Evolutionary conservation across 2,329 filamentous ascomycete genomes (phyloP).

Genomic region (Laburnicola sp.): DNA sequence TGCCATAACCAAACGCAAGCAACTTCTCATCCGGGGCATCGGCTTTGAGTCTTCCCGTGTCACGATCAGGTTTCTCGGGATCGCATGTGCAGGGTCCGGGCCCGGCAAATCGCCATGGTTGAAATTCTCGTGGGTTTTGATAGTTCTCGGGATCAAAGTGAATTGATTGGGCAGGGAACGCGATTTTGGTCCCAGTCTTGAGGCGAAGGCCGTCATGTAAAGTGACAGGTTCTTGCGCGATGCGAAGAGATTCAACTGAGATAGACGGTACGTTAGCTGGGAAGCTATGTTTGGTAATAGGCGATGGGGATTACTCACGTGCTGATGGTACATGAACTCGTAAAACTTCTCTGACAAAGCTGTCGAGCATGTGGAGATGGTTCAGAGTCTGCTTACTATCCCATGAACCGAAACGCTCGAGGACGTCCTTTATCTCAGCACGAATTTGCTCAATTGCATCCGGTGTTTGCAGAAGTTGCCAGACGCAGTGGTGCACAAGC

Average conservation of each 20-base stretch:
- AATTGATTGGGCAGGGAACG: slow-evolving; percentile 9
- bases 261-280: background rate
- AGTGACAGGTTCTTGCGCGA: slow-evolving; percentile 8
- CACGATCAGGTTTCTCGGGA: background rate
- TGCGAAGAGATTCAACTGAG: slow-evolving; percentile 7
- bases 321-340: slow-evolving; percentile 9
- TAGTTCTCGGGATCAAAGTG: slow-evolving; percentile 10
- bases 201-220: slow-evolving; percentile 5
- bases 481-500: slow-evolving; percentile 3
- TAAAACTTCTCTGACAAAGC: slow-evolving; percentile 11
- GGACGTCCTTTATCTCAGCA: slow-evolving; percentile 4
- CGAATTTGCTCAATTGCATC: slow-evolving; percentile 8
- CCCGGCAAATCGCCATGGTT: slow-evolving; percentile 8
- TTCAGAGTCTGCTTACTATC: slow-evolving; percentile 13
- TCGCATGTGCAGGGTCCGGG: slow-evolving; percentile 6
- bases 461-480: slow-evolving; percentile 7
- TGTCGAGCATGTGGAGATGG: slow-evolving; percentile 11
- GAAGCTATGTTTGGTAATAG: background rate
- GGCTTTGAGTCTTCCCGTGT: slow-evolving; percentile 7
- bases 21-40: slow-evolving; percentile 9
- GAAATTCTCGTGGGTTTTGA: background rate
- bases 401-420: slow-evolving; percentile 5
- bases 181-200: slow-evolving; percentile 4
- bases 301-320: background rate
- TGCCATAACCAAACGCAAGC: slow-evolving; percentile 9